phyloP scores from a whole-genome alignment of 2,329 filamentous ascomycete genomes.

The Penicillium oxalicum region DNA sequence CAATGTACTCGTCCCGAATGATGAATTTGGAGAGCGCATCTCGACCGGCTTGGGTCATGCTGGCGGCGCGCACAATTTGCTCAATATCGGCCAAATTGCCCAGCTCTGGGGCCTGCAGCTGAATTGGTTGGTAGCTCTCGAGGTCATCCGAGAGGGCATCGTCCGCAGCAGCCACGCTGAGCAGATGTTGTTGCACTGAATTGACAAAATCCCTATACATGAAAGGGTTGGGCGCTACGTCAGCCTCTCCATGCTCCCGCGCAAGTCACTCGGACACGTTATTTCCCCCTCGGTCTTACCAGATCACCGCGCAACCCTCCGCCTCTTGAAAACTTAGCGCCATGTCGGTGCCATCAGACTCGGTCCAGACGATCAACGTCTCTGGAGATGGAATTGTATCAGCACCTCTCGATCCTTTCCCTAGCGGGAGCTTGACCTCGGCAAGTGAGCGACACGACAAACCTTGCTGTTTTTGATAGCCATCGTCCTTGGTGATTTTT shows the following conservation, averaged over 20 bases:
- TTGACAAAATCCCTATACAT: conserved; percentile 77
- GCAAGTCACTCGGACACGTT: background rate
- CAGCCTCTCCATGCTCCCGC: conserved; percentile 20
- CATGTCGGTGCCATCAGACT: conserved; percentile 88
- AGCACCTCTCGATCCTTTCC: conserved; percentile 7
- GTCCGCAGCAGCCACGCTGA: conserved; percentile 58
- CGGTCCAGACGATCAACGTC: conserved; percentile 97
- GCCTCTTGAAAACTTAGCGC: conserved; percentile 96
- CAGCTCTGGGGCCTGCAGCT: conserved; percentile 73
- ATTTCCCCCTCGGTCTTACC: conserved; percentile 49
- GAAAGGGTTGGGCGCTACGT: conserved; percentile 3
- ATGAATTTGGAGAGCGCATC: conserved; percentile 85
- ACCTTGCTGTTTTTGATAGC: conserved; percentile 98
- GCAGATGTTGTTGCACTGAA: conserved; percentile 71
- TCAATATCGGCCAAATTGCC: conserved; percentile 80
- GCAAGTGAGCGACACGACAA: conserved; percentile 29
- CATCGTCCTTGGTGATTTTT: conserved; percentile 85
- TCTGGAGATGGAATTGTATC: conserved; percentile 51
- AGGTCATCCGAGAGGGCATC: conserved; percentile 87
- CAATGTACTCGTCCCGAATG: conserved; percentile 77
- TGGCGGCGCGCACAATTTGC: conserved; percentile 72
- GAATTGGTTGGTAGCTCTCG: conserved; percentile 64
- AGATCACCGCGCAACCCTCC: conserved; percentile 87
- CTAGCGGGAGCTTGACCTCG: conserved; percentile 9
- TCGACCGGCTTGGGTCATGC: conserved; percentile 65